Percentiles rank a stretch among this genome's conserved stretches.
Conservation (phyloP, 805 yeast genomes). For the Yarrowia sp. region DNA sequence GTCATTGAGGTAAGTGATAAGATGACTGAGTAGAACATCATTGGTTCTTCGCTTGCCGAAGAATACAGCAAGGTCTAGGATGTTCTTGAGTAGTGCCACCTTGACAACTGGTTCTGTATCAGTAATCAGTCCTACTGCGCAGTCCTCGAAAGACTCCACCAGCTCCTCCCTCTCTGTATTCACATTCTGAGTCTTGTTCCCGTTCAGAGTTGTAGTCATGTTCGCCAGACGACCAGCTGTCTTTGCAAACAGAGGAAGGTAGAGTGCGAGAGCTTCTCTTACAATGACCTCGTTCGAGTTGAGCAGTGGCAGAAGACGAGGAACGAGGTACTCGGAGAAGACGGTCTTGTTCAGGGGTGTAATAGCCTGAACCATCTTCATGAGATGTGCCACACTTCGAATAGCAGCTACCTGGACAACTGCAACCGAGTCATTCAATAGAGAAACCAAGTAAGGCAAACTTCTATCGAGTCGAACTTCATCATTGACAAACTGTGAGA, state of each 20-base stretch:
- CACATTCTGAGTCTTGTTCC: constrained; percentile 38
- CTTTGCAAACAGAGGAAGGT: constrained; percentile 74
- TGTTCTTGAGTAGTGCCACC: constrained; percentile 69
- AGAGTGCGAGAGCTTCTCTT: constrained; percentile 71
- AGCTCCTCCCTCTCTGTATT: constrained; percentile 55
- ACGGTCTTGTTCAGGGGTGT: constrained; percentile 77
- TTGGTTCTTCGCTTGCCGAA: constrained; percentile 89
- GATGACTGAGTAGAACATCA: constrained; percentile 86
- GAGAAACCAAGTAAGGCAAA: constrained; percentile 76
- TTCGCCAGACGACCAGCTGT: constrained; percentile 69
- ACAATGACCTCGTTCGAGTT: constrained; percentile 56
- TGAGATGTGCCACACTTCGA: constrained; percentile 68
- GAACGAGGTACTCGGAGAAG: constrained; percentile 83
- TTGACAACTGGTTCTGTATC: constrained; percentile 72
- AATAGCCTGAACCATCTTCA: constrained; percentile 66
- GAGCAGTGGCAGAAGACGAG: constrained; percentile 62
- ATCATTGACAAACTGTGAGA: constrained; percentile 79
- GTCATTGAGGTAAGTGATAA: constrained; percentile 90
- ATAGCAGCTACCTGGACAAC: constrained; percentile 74
- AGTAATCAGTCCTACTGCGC: constrained; percentile 70
- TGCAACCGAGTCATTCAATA: constrained; percentile 71
- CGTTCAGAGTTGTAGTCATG: constrained; percentile 48
- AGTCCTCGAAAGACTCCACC: constrained; percentile 59
- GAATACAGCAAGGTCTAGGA: constrained; percentile 78
- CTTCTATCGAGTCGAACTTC: constrained; percentile 86